Conservation (phyloP, 306 rosid species). For the Pyrus bretschneideri region DNA sequence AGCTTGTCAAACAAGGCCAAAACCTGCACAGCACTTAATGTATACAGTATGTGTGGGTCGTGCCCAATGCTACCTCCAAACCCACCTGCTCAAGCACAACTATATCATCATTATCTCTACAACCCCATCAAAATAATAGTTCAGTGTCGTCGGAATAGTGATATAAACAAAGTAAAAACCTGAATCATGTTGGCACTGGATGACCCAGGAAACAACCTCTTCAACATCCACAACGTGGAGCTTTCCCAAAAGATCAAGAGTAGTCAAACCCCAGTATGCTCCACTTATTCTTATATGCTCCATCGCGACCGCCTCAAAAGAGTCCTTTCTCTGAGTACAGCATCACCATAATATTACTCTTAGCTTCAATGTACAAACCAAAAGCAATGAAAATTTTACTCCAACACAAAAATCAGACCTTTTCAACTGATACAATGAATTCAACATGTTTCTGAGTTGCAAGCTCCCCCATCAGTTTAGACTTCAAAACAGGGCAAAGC, state of each 20-base stretch:
- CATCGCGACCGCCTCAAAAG: constrained; percentile 69
- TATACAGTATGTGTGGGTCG: constrained; percentile 70
- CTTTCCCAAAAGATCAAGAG: constrained; percentile 73
- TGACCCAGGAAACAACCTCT: constrained; percentile 69
- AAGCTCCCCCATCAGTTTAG: constrained; percentile 58
- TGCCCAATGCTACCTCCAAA: constrained; percentile 84
- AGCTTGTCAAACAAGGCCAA: constrained; percentile 73
- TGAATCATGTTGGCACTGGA: constrained; percentile 73
- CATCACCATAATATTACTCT: background rate
- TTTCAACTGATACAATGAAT: constrained; percentile 59
- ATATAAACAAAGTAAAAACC: constrained; percentile 28
- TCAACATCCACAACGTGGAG: constrained; percentile 53
- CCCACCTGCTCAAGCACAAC: constrained; percentile 49
- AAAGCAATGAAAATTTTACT: background rate
- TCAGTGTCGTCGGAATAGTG: background rate
- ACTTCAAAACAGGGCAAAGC: background rate
- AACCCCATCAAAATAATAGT: background rate
- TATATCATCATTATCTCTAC: background rate
- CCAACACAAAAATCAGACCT: constrained; percentile 32
- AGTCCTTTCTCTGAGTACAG: constrained; percentile 59
- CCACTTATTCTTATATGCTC: constrained; percentile 92
- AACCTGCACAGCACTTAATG: constrained; percentile 80
- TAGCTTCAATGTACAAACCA: background rate
- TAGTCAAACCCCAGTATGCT: constrained; percentile 81
- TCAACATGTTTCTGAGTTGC: constrained; percentile 62